phyloP scores from a whole-genome alignment of 225 moss, liverwort and hornwort species.

The Anthoceros angustus region DNA sequence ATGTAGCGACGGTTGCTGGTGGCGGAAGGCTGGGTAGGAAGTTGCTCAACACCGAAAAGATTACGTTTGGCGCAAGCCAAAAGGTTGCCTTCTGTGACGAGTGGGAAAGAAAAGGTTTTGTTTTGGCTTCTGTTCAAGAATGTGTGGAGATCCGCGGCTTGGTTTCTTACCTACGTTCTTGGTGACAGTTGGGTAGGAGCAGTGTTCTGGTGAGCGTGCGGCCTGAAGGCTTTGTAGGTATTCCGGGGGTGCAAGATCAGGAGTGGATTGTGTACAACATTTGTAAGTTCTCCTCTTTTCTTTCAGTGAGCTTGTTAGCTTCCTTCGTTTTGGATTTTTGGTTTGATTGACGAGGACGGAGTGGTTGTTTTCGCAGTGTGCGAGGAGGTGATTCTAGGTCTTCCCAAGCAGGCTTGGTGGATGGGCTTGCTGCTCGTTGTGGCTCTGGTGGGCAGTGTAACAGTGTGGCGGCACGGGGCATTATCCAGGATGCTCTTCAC shows the following conservation, averaged over 20 bases:
- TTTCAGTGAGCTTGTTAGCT: too few species aligned
- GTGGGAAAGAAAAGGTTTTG: too few species aligned
- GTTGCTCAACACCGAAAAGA: constrained; percentile 37
- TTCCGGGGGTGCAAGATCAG: constrained; percentile 26
- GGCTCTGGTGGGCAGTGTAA: too few species aligned
- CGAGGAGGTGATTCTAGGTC: constrained; percentile 38
- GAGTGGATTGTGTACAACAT: constrained; percentile 43
- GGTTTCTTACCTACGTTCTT: too few species aligned
- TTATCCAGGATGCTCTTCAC: too few species aligned
- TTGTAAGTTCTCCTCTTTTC: constrained; percentile 20
- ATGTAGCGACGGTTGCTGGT: constrained; percentile 7
- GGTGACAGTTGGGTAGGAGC: not conserved
- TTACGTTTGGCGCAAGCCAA: constrained; percentile 18
- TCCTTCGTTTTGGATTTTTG: too few species aligned
- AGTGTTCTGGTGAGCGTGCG: constrained; percentile 30
- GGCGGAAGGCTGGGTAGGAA: constrained; percentile 19
- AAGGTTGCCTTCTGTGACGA: too few species aligned
- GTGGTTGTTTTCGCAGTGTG: constrained; percentile 30
- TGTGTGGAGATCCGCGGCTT: too few species aligned
- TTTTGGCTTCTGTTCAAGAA: too few species aligned
- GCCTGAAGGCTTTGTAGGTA: constrained; percentile 30
- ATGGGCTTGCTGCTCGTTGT: constrained; percentile 29
- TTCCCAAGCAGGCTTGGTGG: constrained; percentile 52
- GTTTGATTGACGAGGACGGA: too few species aligned
- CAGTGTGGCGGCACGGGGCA: too few species aligned